Percentiles rank a stretch among this genome's conserved stretches.
phyloP scores from a whole-genome alignment of 2,329 filamentous ascomycete species.

The Aspergillus vadensis region DNA sequence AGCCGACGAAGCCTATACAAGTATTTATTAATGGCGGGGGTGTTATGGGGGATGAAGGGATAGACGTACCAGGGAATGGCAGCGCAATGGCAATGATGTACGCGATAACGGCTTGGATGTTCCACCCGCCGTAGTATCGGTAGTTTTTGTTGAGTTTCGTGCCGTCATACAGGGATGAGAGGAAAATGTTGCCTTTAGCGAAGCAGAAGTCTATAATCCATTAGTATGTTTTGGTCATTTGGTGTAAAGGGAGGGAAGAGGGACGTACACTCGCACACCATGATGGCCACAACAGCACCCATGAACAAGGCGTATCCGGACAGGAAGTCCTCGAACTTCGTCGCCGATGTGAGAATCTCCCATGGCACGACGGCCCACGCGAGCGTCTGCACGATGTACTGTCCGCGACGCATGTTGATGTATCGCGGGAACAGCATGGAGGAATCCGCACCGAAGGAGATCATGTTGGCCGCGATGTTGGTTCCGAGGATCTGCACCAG shows the following conservation, averaged over 20 bases:
- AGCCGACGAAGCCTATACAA: background rate
- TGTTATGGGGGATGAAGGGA: background rate
- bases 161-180: slow-evolving; percentile 1
- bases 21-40: background rate
- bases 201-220: background rate
- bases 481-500: slow-evolving; percentile 40
- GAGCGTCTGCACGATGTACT: slow-evolving; percentile 53
- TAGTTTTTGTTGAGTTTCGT: slow-evolving; percentile 7
- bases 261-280: slow-evolving; percentile 6
- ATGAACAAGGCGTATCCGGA: slow-evolving; percentile 14
- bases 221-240: background rate
- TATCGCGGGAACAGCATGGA: slow-evolving; percentile 52
- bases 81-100: slow-evolving; percentile 6
- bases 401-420: slow-evolving; percentile 57
- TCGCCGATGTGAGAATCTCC: slow-evolving; percentile 13
- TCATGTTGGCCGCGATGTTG: slow-evolving; percentile 43
- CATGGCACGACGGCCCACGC: slow-evolving; percentile 49
- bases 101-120: slow-evolving; percentile 2
- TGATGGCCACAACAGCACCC: slow-evolving; percentile 10
- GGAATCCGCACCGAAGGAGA: slow-evolving; percentile 39
- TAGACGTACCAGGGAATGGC: slow-evolving; percentile 2
- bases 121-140: slow-evolving; percentile 7
- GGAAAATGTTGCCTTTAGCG: slow-evolving; percentile 5
- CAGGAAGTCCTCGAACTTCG: slow-evolving; percentile 13
- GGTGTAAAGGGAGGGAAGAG: background rate